Base-by-base conservation (phyloP, 2,329 filamentous ascomycete genomes). In the Metarhizium brunneum region DNA sequence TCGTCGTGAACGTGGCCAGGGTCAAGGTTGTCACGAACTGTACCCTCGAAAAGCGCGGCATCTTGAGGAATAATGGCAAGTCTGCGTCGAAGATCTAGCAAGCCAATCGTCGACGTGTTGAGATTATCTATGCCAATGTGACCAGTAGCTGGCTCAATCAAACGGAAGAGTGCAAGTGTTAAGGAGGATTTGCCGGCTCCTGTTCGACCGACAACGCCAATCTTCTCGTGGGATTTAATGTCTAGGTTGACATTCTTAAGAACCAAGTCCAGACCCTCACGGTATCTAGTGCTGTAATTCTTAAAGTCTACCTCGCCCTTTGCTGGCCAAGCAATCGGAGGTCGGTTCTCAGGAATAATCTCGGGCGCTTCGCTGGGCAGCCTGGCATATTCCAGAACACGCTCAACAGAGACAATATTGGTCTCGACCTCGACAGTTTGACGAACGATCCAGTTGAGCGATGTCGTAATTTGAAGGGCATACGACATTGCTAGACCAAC, bases 351-450 rank as follows among this genome's bases (percentile, higher is more conserved):
- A 66, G 89, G 87, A 64, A 97, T 88, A 61, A 97, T 90, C 69
- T 99, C 94, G 7, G 92, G 90, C 52, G 94, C 92, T 75, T 99
- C 94, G 70, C 88, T 94, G 30, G 92, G 92, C 60, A 99, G 80
- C 52, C 83, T 81, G 56, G 92, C 90, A 73, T 99, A 99, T 72
- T 99, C 95, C 52, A 99, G 84, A 50, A 99, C 92, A 66, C 94
- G 88, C 79, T 99, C 94, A 42, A 99, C 94, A 10, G 92, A 96
- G 49, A 99, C 92, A 66, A 99, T 99, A 72, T 99, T 99, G n/a
- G 92, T 97, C 78, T 99, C 95, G n/a, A 99, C 94, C 72, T 99
- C 95, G 38, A 99, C 94, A 0, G 92, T 96, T 73, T 99, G 94
- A 57, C 95, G 85, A 53, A 99, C 94, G 66, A 99, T 96, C 94